Evolutionary conservation across 306 rosid genomes (phyloP), one percentile per base, ranked within the genome.

Genomic region (Pterocarpus macrocarpus): DNA sequence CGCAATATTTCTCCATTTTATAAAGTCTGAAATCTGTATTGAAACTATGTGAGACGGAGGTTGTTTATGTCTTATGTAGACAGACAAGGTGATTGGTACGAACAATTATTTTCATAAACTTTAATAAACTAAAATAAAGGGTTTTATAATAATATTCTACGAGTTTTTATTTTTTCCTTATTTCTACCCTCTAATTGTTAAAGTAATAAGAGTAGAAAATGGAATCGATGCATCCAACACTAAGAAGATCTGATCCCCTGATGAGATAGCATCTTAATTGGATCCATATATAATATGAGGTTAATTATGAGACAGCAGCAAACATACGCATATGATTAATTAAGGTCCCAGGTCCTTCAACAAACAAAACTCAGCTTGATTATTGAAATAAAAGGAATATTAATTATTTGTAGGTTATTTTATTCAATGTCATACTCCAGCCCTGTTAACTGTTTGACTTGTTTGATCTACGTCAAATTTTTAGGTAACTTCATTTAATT

Each of bases 221-320:
- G 57, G 57, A 50, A 50, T 50, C 57, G 17, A 50, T 14, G 57
- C 57, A 50, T 50, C 22, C 22, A 50, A 3, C 44, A 61, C 36
- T 32, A 61, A 61, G 36, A 59, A 61, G 66, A 30, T 32, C 32
- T 61, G 66, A 61, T 61, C 66, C 66, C 66, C 66, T 8, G 14
- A 58, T 8, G 64, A 58, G 15, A 28, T 30, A 30, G n/a, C 66
- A 61, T 61, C 2, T 61, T 30, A 61, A 4, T 43, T 7, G 8
- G 39, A 61, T 61, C 66, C 28, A 61, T 10, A 4, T 61, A 30
- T 59, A 17, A 17, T 22, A 28, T 30, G 39, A 61, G 38, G 39
- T 32, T 30, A 61, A 61, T 16, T 2, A 47, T 55, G 41, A 61
- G 38, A 61, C 66, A 61, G 39, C 38, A 30, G 16, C 0, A 32